Conservation (phyloP, 495 filamentous ascomycete species). For the Penicillium bovifimosum region DNA sequence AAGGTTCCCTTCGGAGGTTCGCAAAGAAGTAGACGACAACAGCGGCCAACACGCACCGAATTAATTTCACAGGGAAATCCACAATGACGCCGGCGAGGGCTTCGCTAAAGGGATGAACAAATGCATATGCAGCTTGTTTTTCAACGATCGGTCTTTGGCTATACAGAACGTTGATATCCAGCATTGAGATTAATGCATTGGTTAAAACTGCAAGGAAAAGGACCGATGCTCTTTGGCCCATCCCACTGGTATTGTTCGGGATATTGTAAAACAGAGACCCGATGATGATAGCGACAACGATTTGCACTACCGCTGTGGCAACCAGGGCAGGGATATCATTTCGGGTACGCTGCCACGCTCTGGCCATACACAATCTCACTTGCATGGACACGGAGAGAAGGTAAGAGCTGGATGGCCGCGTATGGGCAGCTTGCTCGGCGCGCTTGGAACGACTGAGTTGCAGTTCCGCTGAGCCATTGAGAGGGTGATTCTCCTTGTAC, state of each 20-base stretch:
- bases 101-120: slow-evolving; percentile 59
- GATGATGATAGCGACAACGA: neutral
- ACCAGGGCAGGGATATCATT: neutral
- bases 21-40: slow-evolving; percentile 56
- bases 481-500: slow-evolving; percentile 38
- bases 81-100: slow-evolving; percentile 52
- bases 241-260: slow-evolving; percentile 49
- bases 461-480: slow-evolving; percentile 56
- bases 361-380: neutral
- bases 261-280: slow-evolving; percentile 75
- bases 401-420: neutral
- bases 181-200: slow-evolving; percentile 49
- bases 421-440: neutral
- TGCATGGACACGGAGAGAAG: neutral
- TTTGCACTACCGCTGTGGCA: neutral
- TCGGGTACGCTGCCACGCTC: neutral
- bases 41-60: slow-evolving; percentile 41
- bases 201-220: slow-evolving; percentile 32
- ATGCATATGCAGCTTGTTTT: slow-evolving; percentile 60
- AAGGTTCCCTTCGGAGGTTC: slow-evolving; percentile 33
- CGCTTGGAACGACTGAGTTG: neutral
- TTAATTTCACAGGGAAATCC: slow-evolving; percentile 54
- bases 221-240: neutral
- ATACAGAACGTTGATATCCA: slow-evolving; percentile 59
- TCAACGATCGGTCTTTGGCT: slow-evolving; percentile 58